Evolutionary conservation across 352 stramenopile species (phyloP), one percentile per base, ranked within the genome.

Genomic region (Globisporangium okanoganense): DNA sequence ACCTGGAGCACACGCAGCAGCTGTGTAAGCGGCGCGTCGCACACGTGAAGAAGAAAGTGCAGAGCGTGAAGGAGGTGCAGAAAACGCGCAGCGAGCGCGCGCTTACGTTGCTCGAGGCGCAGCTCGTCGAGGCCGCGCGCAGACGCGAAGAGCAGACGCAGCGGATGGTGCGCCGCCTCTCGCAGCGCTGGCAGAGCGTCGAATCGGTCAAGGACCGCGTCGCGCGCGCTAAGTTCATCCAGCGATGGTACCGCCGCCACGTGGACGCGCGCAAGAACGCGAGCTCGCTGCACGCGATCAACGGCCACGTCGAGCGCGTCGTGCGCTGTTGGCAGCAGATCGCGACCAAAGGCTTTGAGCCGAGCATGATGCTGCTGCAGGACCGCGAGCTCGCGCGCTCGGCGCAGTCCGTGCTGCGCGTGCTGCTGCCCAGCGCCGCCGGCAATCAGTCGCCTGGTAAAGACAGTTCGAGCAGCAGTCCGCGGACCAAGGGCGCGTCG

Each of bases 161-260:
- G 60, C 65, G 70, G 31, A 78, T 81, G 57, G 72, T 87, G 41
- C 66, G 58, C 0, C 76, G 80, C 2, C 70, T 90, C 5, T 79
- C 64, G 33, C 53, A 70, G 62, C 80, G 80, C 54, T 88, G 81
- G 81, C 81, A 87, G 62, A 86, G 78, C 61, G 81, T 90, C 12
- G 78, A 86, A 65, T 79, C 61, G 57, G 73, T 88, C 20, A 87
- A 88, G 66, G 75, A 78, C 55, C 78, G 79, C 10, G 73, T 88
- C 56, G 71, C 70, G 49, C 58, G 77, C 22, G 75, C 61, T 58
- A 91, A 90, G 68, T 86, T 79, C 57, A 89, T 91, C 68, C 84
- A 91, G 72, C 78, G 78, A 18, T 91, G 84, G 84, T 88, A 80
- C 57, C 74, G 81, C 0, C 74, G 74, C 25, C 72, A 79, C 29